Evolutionary conservation across 306 rosid genomes (phyloP), one percentile per base, ranked within the genome.

Genomic region (Ceratonia siliqua): DNA sequence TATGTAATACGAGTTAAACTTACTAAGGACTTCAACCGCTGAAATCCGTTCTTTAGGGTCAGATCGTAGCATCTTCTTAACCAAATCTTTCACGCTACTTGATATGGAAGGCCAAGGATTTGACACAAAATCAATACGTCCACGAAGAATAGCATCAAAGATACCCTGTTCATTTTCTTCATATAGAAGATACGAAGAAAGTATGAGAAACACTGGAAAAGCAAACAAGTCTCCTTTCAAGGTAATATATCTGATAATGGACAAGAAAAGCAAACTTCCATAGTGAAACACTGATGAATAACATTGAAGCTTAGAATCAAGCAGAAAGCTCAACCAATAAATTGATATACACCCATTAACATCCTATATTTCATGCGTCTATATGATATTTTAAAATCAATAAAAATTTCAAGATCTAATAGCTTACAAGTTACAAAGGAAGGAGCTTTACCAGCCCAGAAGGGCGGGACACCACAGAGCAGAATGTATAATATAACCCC

Each of bases 71-170:
- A 94, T 89, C 82, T 88, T 94, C 85, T 84, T 91, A 66, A 94
- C 89, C 73, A 94, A 89, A 85, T 91, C 97, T 77, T 89, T 91
- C 25, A 96, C 98, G 72, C 92, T 87, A 50, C 82, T 84, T 21
- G 98, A 94, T 78, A 94, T 81, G 24, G 98, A 89, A 78, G 97
- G 96, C 98, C 98, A 94, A 27, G 98, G 98, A 57, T 91, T 89
- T 18, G 97, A 91, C 5, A 82, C 62, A 36, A 94, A 91, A 82
- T 94, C 98, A 71, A 91, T 84, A 78, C 88, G 91, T 25, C 97
- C 97, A 45, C 87, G 96, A 73, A 91, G 94, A 81, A 94, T 69
- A 69, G 97, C 77, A 79, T 94, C 94, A 75, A 91, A 94, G 72
- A 89, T 94, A 85, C 88, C 83, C 84, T 88, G 92, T 78, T 94